phyloP scores from a whole-genome alignment of 139 green algal species.

The Chlamydomonas sphaeroides region DNA sequence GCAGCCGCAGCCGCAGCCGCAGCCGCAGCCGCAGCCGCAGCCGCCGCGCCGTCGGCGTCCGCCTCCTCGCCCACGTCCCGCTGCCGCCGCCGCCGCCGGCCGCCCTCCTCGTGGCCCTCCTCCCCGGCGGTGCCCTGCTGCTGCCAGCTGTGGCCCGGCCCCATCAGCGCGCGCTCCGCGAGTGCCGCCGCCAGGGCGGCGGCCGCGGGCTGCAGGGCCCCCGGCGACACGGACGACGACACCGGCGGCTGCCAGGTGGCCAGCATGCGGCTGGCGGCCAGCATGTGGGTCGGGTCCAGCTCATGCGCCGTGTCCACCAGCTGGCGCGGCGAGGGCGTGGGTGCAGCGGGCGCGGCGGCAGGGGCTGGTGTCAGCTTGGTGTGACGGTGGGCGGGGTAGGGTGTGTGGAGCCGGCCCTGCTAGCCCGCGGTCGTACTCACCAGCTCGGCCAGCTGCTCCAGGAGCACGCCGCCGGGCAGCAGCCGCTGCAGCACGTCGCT shows the following conservation, averaged over 20 bases:
- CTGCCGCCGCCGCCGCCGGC: background rate
- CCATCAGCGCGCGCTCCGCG: background rate
- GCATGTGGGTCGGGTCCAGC: background rate
- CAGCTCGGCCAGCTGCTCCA: background rate
- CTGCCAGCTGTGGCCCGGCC: background rate
- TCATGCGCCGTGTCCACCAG: background rate
- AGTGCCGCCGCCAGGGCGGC: background rate
- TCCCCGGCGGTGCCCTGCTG: no score
- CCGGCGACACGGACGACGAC: background rate
- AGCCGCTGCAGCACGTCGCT: slow-evolving; percentile 21
- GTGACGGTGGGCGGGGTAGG: background rate
- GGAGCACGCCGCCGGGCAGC: background rate
- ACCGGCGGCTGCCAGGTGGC: background rate
- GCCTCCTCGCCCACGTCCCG: no score
- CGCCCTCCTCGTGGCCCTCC: no score
- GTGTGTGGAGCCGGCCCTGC: background rate
- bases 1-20: background rate
- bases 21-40: background rate
- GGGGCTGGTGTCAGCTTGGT: no score
- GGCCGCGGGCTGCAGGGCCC: background rate
- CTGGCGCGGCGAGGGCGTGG: background rate
- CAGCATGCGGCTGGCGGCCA: background rate
- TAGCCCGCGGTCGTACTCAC: background rate
- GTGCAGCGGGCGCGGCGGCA: background rate
- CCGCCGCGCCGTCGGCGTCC: background rate